phyloP scores from a whole-genome alignment of 371 early-diverging fungal genomes.

The Apophysomyces ossiformis region DNA sequence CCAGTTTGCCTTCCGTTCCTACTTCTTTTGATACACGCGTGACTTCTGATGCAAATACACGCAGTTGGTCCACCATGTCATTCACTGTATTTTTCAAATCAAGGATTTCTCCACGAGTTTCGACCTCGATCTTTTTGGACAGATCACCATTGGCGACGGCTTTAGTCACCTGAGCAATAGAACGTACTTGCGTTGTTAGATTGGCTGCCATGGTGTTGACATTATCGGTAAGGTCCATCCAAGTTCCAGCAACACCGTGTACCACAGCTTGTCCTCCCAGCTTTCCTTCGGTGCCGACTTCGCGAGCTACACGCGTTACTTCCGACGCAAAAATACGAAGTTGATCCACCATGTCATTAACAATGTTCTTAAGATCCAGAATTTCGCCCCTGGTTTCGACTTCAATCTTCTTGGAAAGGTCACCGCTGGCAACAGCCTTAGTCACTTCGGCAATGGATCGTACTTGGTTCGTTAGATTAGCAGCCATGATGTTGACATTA shows the following conservation, averaged over 20 bases:
- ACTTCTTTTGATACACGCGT: slow-evolving; percentile 45
- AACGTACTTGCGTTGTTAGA: slow-evolving; percentile 46
- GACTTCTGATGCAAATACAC: slow-evolving; percentile 28
- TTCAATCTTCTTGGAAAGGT: slow-evolving; percentile 12
- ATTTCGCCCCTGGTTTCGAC: slow-evolving; percentile 24
- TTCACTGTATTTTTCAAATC: slow-evolving; percentile 52
- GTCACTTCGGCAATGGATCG: slow-evolving; percentile 50
- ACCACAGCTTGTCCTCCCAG: slow-evolving; percentile 43
- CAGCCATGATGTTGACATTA: slow-evolving; percentile 46
- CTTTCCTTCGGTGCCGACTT: slow-evolving; percentile 40
- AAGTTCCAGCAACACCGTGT: slow-evolving; percentile 39
- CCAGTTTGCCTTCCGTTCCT: slow-evolving; percentile 35
- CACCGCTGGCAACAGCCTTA: slow-evolving; percentile 34
- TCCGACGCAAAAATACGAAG: slow-evolving; percentile 21
- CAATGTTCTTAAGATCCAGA: slow-evolving; percentile 25
- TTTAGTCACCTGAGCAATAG: slow-evolving; percentile 43
- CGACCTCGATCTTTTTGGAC: slow-evolving; percentile 36
- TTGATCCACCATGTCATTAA: slow-evolving; percentile 29
- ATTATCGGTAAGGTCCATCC: slow-evolving; percentile 49
- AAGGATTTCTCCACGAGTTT: slow-evolving; percentile 44
- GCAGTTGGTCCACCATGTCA: slow-evolving; percentile 40
- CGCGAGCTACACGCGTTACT: slow-evolving; percentile 36
- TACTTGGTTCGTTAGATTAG: slow-evolving; percentile 47
- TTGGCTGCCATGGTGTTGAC: slow-evolving; percentile 48
- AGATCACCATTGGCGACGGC: slow-evolving; percentile 48